These are phyloP conservation scores for Diaporthe citri DNA, from an alignment of 2,329 filamentous ascomycete genomes.

Conservation along the genomic window DNA sequence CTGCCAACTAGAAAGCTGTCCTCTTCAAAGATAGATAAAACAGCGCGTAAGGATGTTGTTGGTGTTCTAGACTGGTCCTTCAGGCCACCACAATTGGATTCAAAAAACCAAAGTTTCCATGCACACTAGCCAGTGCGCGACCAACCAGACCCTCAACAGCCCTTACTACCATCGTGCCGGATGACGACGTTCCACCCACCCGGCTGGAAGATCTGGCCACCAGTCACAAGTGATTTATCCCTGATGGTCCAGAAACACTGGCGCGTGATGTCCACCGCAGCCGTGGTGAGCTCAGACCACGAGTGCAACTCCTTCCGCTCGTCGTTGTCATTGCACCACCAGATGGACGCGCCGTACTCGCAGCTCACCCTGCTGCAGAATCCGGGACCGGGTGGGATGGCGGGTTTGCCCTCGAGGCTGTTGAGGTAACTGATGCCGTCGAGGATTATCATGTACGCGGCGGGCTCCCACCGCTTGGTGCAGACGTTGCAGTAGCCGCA, in stretches of 20 bases:
- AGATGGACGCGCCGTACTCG: not conserved
- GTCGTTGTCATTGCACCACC: conserved; percentile 4
- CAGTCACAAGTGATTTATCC: not conserved
- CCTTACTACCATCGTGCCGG: too few relatives aligned
- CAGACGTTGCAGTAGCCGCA: conserved; percentile 11
- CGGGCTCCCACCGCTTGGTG: not conserved
- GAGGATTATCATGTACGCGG: not conserved
- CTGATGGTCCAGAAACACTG: not conserved
- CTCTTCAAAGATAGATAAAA: not conserved
- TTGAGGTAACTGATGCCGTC: not conserved
- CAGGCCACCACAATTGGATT: not conserved
- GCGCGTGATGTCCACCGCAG: not conserved
- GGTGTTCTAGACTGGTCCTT: too few relatives aligned
- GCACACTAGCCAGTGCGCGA: not conserved
- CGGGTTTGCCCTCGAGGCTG: not conserved
- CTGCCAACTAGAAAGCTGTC: not conserved
- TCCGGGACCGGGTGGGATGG: not conserved
- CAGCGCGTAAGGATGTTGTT: fast-evolving
- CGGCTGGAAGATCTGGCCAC: not conserved
- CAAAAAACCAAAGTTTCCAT: not conserved
- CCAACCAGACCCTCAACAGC: not conserved
- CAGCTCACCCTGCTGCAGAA: not conserved
- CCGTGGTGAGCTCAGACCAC: not conserved
- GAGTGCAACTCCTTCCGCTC: not conserved
- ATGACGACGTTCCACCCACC: conserved; percentile 7